These are phyloP conservation scores for Zalaria obscura DNA, from an alignment of 2,329 filamentous ascomycete species.

Conservation along the genomic window DNA sequence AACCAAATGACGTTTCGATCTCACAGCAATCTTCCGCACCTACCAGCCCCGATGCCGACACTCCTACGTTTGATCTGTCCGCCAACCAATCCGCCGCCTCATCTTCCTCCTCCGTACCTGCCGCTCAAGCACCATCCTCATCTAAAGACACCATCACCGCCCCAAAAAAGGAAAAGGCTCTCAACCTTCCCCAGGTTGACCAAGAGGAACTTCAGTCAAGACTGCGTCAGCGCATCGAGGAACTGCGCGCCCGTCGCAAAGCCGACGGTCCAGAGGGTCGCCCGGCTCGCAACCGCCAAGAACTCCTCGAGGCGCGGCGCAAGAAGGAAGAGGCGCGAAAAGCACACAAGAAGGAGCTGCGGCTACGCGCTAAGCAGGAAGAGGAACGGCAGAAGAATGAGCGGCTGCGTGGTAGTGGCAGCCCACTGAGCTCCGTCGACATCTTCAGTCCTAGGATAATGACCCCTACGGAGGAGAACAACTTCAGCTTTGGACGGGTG, in stretches of 20 bases:
- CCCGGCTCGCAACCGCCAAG: constrained; percentile 72
- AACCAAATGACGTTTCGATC: constrained; percentile 1
- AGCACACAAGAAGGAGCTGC: constrained; percentile 75
- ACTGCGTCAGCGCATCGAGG: constrained; percentile 70
- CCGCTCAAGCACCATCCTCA: constrained; percentile 10
- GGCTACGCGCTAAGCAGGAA: constrained; percentile 63
- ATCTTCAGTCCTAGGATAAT: constrained; percentile 34
- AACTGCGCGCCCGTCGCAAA: constrained; percentile 71
- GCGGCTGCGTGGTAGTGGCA: constrained; percentile 44
- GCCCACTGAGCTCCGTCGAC: constrained; percentile 33
- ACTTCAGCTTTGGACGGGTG: constrained; percentile 84
- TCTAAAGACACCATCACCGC: constrained; percentile 15
- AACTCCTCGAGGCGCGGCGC: constrained; percentile 79
- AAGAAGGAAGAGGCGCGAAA: constrained; percentile 79
- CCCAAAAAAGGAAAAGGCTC: constrained; percentile 8
- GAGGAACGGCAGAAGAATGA: constrained; percentile 49
- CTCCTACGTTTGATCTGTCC: constrained; percentile 25
- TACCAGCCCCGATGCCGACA: constrained; percentile 20
- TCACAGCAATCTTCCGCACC: constrained; percentile 16
- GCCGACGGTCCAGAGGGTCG: constrained; percentile 73
- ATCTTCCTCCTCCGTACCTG: constrained; percentile 31
- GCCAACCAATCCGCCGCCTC: constrained; percentile 26
- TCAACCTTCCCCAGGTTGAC: constrained; percentile 42
- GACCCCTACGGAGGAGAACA: constrained; percentile 38
- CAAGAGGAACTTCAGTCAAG: constrained; percentile 64